These are phyloP conservation scores for Rhododendron griersonianum DNA, from an alignment of 148 eudicot species.

Conservation along the genomic window DNA sequence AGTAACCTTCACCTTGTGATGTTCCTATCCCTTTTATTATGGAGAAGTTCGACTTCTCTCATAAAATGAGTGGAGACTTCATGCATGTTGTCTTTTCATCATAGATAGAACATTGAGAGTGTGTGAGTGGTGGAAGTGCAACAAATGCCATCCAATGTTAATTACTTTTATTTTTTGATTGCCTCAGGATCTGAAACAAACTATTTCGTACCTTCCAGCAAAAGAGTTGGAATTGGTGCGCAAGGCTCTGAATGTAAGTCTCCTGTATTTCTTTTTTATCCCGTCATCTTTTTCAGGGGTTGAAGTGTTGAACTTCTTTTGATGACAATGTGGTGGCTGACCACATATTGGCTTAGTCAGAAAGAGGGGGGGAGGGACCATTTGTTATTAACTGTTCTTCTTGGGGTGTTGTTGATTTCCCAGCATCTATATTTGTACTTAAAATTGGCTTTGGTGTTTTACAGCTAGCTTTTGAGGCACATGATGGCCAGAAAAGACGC, in stretches of 20 bases:
- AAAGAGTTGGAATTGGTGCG: conserved; percentile 72
- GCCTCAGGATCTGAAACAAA: conserved; percentile 77
- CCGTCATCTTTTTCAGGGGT: neutral
- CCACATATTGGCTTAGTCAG: conserved; percentile 4
- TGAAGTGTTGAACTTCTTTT: neutral
- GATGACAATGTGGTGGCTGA: neutral
- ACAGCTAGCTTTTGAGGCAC: conserved; percentile 98
- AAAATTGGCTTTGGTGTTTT: conserved; percentile 13
- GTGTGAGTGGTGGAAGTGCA: neutral
- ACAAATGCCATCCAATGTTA: neutral
- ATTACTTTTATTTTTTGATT: conserved; percentile 7
- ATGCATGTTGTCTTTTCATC: neutral
- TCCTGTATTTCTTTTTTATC: neutral
- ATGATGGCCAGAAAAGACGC: conserved; percentile 92
- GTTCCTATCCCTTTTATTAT: neutral
- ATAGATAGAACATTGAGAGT: neutral
- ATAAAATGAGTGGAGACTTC: neutral
- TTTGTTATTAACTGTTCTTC: neutral
- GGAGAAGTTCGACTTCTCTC: neutral
- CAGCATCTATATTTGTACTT: neutral
- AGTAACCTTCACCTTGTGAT: neutral
- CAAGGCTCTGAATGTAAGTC: conserved; percentile 53
- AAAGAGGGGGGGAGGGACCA: neutral
- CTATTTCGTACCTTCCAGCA: conserved; percentile 68
- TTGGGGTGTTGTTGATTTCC: neutral